These are phyloP conservation scores for Carex arenaria DNA, from an alignment of 202 grass and related monocot genomes.

Conservation along the genomic window DNA sequence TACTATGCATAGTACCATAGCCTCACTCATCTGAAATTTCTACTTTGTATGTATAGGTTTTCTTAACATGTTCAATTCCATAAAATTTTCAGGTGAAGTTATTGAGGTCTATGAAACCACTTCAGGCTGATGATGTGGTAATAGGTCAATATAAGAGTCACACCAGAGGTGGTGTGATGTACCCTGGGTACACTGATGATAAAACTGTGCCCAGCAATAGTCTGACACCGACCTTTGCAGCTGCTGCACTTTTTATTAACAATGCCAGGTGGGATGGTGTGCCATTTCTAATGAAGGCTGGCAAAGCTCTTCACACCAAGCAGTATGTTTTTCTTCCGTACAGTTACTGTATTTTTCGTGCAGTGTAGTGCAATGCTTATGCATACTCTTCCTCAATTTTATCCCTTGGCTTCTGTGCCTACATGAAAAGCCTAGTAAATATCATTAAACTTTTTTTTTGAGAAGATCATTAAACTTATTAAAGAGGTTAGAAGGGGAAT, in stretches of 20 bases:
- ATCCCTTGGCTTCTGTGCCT: not conserved
- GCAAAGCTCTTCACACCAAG: slow-evolving; percentile 87
- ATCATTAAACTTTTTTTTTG: not conserved
- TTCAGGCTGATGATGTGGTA: slow-evolving; percentile 77
- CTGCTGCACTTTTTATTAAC: slow-evolving; percentile 87
- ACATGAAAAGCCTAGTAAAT: not conserved
- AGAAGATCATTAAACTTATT: not conserved
- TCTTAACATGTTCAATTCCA: slow-evolving; percentile 9
- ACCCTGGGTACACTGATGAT: slow-evolving; percentile 88
- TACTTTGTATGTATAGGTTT: slow-evolving; percentile 5
- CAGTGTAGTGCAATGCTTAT: slow-evolving; percentile 8
- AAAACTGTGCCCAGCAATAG: slow-evolving; percentile 80
- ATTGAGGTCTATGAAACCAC: slow-evolving; percentile 82
- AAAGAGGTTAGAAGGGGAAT: not conserved
- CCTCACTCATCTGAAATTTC: not conserved
- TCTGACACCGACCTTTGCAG: slow-evolving; percentile 89
- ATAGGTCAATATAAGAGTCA: slow-evolving; percentile 97
- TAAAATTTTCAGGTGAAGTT: slow-evolving; percentile 69
- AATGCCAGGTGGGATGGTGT: slow-evolving; percentile 98
- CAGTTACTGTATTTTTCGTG: not conserved
- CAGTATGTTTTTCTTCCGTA: slow-evolving; percentile 29
- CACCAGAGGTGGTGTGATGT: slow-evolving; percentile 54
- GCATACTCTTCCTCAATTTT: not conserved
- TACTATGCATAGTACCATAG: too few species aligned
- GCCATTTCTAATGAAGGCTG: slow-evolving; percentile 97